A percentile compares a stretch with the other conserved stretches of the same genome.
Evolutionary conservation across 1,284 basidiomycete genomes (phyloP).

Genomic region (Afroboletus lepidellus): DNA sequence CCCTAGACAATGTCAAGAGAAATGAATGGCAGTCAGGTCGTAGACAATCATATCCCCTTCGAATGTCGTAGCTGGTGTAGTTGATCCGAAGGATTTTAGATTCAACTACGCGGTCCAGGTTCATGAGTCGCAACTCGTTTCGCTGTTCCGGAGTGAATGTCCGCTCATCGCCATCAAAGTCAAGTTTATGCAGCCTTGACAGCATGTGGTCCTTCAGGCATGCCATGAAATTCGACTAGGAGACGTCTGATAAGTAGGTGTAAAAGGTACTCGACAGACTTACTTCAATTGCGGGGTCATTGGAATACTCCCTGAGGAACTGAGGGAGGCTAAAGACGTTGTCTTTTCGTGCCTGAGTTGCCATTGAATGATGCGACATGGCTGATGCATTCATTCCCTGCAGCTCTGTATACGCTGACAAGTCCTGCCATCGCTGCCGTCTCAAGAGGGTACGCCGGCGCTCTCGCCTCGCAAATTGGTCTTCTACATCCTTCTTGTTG

Average conservation of each 20-base stretch:
- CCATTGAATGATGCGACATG: constrained; percentile 1
- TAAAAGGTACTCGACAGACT: background rate
- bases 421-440: background rate
- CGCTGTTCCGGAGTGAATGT: background rate
- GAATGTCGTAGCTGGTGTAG: background rate
- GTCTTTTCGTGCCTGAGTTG: background rate
- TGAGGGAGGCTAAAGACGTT: constrained; percentile 1
- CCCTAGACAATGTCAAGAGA: background rate
- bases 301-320: background rate
- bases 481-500: background rate
- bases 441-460: too few relatives aligned
- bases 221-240: background rate
- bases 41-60: background rate
- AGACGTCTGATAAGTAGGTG: background rate
- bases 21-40: background rate
- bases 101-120: background rate
- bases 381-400: background rate
- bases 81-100: background rate
- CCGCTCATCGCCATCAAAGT: background rate
- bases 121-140: background rate
- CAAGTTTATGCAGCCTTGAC: background rate
- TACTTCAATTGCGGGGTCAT: constrained; percentile 1
- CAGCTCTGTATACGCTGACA: too few relatives aligned
- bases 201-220: background rate
- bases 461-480: constrained; percentile 7